Conservation (phyloP, 1,139 yeast genomes). For the Kurtzmaniella quercitrusa region DNA sequence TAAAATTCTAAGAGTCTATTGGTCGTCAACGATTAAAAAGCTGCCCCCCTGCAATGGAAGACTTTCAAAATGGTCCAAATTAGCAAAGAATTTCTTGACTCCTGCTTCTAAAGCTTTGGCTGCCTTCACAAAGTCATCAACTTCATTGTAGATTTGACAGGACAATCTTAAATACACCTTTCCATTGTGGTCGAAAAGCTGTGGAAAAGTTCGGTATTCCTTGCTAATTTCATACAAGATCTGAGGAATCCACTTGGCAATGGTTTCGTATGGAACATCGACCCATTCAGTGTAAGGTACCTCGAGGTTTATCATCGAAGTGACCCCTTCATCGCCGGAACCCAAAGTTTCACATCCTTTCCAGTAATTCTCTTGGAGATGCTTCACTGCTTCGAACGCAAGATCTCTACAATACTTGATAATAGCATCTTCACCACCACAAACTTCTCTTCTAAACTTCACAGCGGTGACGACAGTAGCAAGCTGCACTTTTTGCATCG, state of each 20-base stretch:
- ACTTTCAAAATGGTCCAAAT: background rate
- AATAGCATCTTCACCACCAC: slow-evolving; percentile 62
- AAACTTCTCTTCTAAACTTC: slow-evolving; percentile 46
- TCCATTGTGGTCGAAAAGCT: slow-evolving; percentile 38
- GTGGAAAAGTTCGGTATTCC: slow-evolving; percentile 44
- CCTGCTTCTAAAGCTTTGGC: slow-evolving; percentile 22
- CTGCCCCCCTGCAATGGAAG: background rate
- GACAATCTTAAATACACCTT: slow-evolving; percentile 49
- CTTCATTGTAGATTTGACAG: slow-evolving; percentile 56
- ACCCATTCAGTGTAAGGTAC: slow-evolving; percentile 25
- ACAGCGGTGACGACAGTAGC: slow-evolving; percentile 34
- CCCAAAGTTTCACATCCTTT: slow-evolving; percentile 25
- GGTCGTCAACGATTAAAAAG: background rate
- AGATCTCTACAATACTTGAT: slow-evolving; percentile 42
- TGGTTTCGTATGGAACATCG: background rate
- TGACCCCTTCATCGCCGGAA: slow-evolving; percentile 24
- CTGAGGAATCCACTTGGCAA: slow-evolving; percentile 2
- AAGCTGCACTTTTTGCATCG: slow-evolving; percentile 25
- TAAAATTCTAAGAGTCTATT: too few species aligned
- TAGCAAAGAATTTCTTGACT: slow-evolving; percentile 11
- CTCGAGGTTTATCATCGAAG: slow-evolving; percentile 46
- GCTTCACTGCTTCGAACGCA: slow-evolving; percentile 38
- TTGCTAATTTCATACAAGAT: slow-evolving; percentile 2
- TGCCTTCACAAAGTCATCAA: slow-evolving; percentile 48
- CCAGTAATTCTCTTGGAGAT: slow-evolving; percentile 33